Conservation (phyloP, 108 stramenopile genomes). For the Stephanodiscus triporus region DNA sequence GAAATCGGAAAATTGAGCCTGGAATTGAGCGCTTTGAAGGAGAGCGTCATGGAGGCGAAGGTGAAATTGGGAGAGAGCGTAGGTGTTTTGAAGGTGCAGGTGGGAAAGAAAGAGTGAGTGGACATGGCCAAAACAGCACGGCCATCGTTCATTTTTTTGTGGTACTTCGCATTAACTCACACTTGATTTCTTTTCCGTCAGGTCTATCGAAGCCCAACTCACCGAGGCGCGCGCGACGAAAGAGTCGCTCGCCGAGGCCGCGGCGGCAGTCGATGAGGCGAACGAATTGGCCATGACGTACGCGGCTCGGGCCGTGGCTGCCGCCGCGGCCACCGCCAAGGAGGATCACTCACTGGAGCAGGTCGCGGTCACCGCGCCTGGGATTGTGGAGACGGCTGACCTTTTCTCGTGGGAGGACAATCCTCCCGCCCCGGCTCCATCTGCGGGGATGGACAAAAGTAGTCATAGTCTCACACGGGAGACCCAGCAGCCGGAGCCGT, state of each 20-base stretch:
- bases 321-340: constrained; percentile 23
- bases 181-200: not conserved
- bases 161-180: not conserved
- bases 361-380: constrained; percentile 15
- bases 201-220: constrained; percentile 31
- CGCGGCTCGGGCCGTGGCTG: constrained; percentile 47
- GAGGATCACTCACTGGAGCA: constrained; percentile 25
- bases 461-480: not conserved
- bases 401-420: constrained; percentile 54
- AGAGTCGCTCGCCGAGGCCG: constrained; percentile 38
- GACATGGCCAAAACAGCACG: not conserved
- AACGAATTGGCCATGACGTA: constrained; percentile 51
- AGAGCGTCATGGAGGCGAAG: constrained; percentile 71
- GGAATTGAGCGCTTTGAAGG: constrained; percentile 61
- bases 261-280: constrained; percentile 70
- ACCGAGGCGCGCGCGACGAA: constrained; percentile 35
- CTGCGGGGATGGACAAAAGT: not conserved
- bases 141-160: not conserved
- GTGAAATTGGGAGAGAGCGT: constrained; percentile 66
- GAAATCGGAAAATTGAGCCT: constrained; percentile 66
- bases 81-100: constrained; percentile 70
- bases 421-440: constrained; percentile 24
- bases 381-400: constrained; percentile 26
- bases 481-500: constrained; percentile 12
- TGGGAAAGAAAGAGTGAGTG: constrained; percentile 78